Conservation (phyloP, 352 stramenopile genomes). For the Phytophthora vignae region DNA sequence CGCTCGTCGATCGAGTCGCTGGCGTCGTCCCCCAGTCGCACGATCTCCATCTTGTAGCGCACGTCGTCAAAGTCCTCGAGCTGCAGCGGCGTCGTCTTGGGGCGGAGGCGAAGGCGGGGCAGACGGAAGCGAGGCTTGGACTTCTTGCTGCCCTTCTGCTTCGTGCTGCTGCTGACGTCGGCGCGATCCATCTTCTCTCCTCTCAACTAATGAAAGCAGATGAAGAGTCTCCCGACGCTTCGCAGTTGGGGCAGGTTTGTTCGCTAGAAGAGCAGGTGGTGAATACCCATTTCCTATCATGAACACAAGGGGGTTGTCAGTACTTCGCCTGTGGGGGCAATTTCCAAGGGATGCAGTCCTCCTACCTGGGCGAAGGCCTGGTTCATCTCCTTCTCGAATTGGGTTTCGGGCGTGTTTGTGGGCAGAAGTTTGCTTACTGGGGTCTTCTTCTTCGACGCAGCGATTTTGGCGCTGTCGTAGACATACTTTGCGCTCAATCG, state of each 20-base stretch:
- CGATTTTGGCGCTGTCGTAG: slow-evolving; percentile 58
- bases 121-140: slow-evolving; percentile 18
- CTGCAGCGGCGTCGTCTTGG: slow-evolving; percentile 35
- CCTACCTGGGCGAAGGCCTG: slow-evolving; percentile 58
- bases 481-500: slow-evolving; percentile 51
- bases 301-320: not conserved
- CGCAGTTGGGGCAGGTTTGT: not conserved
- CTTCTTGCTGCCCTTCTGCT: slow-evolving; percentile 10
- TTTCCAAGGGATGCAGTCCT: not conserved
- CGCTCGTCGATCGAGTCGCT: slow-evolving; percentile 14
- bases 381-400: slow-evolving; percentile 82
- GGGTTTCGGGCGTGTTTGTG: slow-evolving; percentile 37
- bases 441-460: slow-evolving; percentile 66
- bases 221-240: slow-evolving; percentile 28
- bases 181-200: slow-evolving; percentile 11
- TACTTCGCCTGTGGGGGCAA: not conserved
- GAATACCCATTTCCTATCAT: slow-evolving; percentile 61
- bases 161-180: slow-evolving; percentile 6
- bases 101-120: slow-evolving; percentile 15
- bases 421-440: slow-evolving; percentile 66
- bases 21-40: slow-evolving; percentile 37
- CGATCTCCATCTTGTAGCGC: slow-evolving; percentile 68
- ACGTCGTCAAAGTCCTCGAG: slow-evolving; percentile 77
- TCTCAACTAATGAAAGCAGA: not conserved
- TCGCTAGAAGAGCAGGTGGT: slow-evolving; percentile 51